Base-by-base conservation (phyloP, 192 early-diverging fungal species). In the Gonapodya prolifera region DNA sequence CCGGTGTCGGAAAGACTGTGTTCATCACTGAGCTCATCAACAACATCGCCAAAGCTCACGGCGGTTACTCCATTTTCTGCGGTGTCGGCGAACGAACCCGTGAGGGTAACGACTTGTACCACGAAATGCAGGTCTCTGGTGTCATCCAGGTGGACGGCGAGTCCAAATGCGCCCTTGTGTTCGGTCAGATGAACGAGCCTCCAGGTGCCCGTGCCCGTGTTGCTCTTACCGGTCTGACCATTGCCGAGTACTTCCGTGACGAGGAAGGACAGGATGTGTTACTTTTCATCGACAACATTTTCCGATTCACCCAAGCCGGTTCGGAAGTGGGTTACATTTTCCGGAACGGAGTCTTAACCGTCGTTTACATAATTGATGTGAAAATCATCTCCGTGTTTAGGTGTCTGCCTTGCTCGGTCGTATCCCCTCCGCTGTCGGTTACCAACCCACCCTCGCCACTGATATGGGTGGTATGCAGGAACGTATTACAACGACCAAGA, bases 391-490 rank as follows among this genome's bases (percentile, higher is more conserved):
- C 31, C 31, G 8, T 73, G 45, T 8, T 16, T 32, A 73, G 71
- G 96, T 98, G 91, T 98, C 96, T 89, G 95, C 96, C 76, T 88
- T 98, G 81, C 91, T 98, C 80, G 95, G 95, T 83, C 95, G 96
- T 95, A 98, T 98, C 84, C 95, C 96, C 80, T 98, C 96, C 69
- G 96, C 96, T 88, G 96, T 98, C 87, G 96, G 96, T 91, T 98
- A 98, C 91, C 96, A 98, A 88, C 96, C 96, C 84, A 98, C 96
- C 61, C 91, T 96, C 78, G 92, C 95, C 88, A 97, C 95, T 45
- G 96, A 98, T 87, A 98, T 98, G 96, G 96, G 95, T 93, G 87
- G 88, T 82, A 96, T 98, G 94, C 95, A 98, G 91, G 96, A 98
- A 86, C 94, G 96, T 91, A 98, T 98, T 86, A 98, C 96, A 85